Evolutionary conservation across 331 rosid genomes (phyloP).

Genomic region (Prunus yedoensis): DNA sequence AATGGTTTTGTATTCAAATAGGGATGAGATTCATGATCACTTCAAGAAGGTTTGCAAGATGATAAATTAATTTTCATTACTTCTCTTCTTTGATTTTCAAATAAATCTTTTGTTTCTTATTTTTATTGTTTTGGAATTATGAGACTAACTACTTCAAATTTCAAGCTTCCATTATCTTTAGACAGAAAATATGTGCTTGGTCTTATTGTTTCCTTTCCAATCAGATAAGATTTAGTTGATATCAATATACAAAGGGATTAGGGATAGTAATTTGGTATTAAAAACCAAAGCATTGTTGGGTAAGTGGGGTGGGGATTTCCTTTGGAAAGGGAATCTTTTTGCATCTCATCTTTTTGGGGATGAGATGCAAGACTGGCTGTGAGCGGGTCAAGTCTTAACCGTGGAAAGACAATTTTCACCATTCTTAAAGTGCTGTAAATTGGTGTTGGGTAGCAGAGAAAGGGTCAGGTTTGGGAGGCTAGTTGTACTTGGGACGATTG

Average conservation of each 20-base stretch:
- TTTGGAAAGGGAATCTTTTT: not conserved
- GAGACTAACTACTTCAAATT: not conserved
- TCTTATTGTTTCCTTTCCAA: not conserved
- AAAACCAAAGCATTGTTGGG: not conserved
- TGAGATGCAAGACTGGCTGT: not conserved
- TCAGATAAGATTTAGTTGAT: not conserved
- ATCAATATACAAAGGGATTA: not conserved
- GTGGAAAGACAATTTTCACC: not conserved
- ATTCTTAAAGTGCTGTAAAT: not conserved
- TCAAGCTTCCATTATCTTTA: not conserved
- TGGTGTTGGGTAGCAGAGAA: not conserved
- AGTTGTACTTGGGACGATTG: too few species aligned
- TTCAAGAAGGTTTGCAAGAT: slow-evolving; percentile 59
- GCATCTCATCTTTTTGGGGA: too few species aligned
- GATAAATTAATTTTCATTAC: not conserved
- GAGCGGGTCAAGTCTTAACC: not conserved
- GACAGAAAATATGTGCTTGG: not conserved
- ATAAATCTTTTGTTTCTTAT: not conserved
- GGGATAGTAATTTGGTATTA: not conserved
- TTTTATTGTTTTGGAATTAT: not conserved
- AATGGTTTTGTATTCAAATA: slow-evolving; percentile 80
- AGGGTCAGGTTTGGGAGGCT: too few species aligned
- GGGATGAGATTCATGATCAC: slow-evolving; percentile 69
- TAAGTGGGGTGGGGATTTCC: not conserved
- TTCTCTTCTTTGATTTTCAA: not conserved